These are phyloP conservation scores for Penicillium waksmanii DNA, from an alignment of 495 filamentous ascomycete genomes.

Conservation along the genomic window DNA sequence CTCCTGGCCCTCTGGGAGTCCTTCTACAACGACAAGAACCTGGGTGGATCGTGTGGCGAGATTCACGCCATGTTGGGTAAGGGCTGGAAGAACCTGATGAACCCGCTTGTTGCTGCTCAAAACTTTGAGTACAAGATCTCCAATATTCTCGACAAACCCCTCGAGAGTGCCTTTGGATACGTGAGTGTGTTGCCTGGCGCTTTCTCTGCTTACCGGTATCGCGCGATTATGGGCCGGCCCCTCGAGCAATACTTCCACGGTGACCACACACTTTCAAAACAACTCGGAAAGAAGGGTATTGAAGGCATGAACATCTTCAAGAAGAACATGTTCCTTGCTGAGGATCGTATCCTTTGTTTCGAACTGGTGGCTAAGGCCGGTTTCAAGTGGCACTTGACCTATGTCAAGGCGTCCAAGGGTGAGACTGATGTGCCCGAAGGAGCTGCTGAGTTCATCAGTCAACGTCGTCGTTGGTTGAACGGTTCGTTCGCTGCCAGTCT, in stretches of 20 bases:
- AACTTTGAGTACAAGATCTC: conserved; percentile 99
- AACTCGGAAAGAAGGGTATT: conserved; percentile 95
- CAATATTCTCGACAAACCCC: conserved; percentile 96
- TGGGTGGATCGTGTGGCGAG: conserved; percentile 97
- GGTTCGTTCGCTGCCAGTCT: conserved; percentile 96
- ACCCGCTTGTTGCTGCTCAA: conserved; percentile 92
- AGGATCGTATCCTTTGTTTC: conserved; percentile 99
- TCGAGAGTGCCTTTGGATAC: conserved; percentile 97
- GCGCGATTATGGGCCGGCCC: conserved; percentile 96
- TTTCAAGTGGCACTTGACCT: conserved; percentile 97
- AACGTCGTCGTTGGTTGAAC: conserved; percentile 96
- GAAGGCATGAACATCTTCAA: conserved; percentile 99
- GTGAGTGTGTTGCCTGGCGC: conserved; percentile 96
- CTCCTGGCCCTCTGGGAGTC: conserved; percentile 93
- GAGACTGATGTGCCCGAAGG: conserved; percentile 99
- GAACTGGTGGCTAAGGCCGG: conserved; percentile 97
- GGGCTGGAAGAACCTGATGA: conserved; percentile 86
- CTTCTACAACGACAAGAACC: conserved; percentile 98
- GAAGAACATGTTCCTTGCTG: conserved; percentile 99
- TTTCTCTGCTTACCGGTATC: conserved; percentile 96
- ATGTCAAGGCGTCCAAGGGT: conserved; percentile 97
- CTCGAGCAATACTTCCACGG: conserved; percentile 99
- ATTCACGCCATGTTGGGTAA: conserved; percentile 97
- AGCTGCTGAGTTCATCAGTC: conserved; percentile 92
- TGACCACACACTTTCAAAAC: conserved; percentile 93